phyloP scores from a whole-genome alignment of 805 yeast species.

The Ogataea minuta region DNA sequence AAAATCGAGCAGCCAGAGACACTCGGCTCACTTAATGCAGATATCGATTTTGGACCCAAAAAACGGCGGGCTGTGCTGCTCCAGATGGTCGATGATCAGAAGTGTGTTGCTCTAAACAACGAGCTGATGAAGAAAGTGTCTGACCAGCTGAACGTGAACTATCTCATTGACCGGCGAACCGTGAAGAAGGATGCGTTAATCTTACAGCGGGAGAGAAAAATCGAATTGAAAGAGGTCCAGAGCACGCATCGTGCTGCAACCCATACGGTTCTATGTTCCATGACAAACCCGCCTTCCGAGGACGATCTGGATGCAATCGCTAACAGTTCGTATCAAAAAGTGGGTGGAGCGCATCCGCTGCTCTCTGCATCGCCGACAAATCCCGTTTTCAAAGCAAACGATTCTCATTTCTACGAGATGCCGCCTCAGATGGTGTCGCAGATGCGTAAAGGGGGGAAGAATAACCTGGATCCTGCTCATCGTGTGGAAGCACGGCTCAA shows the following conservation, averaged over 20 bases:
- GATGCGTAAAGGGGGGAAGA: constrained; percentile 1
- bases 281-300: constrained; percentile 14
- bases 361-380: constrained; percentile 2
- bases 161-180: constrained; percentile 53
- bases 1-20: neutral
- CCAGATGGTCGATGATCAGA: constrained; percentile 42
- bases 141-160: constrained; percentile 38
- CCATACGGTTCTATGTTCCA: constrained; percentile 12
- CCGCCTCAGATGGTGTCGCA: constrained; percentile 14
- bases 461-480: constrained; percentile 5
- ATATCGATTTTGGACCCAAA: constrained; percentile 30
- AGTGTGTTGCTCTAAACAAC: constrained; percentile 44
- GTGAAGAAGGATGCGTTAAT: constrained; percentile 41
- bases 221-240: constrained; percentile 14
- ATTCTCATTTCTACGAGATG: constrained; percentile 25
- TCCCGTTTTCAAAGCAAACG: constrained; percentile 19
- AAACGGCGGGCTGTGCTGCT: constrained; percentile 30
- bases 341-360: constrained; percentile 2
- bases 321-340: neutral
- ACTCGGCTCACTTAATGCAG: neutral
- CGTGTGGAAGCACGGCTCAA: constrained; percentile 17
- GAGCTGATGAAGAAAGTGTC: constrained; percentile 41
- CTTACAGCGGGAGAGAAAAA: constrained; percentile 33
- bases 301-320: constrained; percentile 11
- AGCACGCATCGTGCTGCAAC: constrained; percentile 10